These are phyloP conservation scores for Theobroma cacao DNA, from an alignment of 345 rosid species.

Conservation along the genomic window DNA sequence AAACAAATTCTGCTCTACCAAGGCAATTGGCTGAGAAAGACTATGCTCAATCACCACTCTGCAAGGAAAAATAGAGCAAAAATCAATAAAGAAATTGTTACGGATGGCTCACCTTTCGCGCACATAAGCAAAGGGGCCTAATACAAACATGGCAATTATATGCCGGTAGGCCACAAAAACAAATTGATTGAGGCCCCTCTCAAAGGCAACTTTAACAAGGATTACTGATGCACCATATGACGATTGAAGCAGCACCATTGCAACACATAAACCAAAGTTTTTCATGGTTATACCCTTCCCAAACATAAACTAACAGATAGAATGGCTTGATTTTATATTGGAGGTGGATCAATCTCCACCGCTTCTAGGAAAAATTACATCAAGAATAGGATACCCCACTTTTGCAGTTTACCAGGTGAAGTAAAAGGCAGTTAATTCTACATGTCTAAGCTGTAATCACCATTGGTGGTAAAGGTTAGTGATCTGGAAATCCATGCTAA, in stretches of 20 bases:
- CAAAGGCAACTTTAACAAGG: slow-evolving; percentile 36
- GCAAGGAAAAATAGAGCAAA: not conserved
- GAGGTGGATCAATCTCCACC: not conserved
- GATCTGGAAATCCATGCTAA: not conserved
- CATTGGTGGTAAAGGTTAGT: not conserved
- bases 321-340: not conserved
- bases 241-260: slow-evolving; percentile 31
- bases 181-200: slow-evolving; percentile 33
- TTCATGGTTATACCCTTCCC: slow-evolving; percentile 12
- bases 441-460: not conserved
- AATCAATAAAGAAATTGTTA: not conserved
- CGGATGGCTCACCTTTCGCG: slow-evolving; percentile 34
- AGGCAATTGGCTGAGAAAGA: no score
- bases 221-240: slow-evolving; percentile 38
- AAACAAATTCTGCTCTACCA: no score
- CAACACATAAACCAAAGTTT: slow-evolving; percentile 18
- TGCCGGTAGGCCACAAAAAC: slow-evolving; percentile 43
- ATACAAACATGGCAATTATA: slow-evolving; percentile 28
- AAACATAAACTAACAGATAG: not conserved
- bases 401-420: not conserved
- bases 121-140: slow-evolving; percentile 40
- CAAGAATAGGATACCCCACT: not conserved
- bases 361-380: not conserved
- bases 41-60: no score
- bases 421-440: not conserved